A percentile compares a stretch with the other conserved stretches of the same genome.
Conservation (phyloP, 2,329 filamentous ascomycete species). For the Cercospora sp. region DNA sequence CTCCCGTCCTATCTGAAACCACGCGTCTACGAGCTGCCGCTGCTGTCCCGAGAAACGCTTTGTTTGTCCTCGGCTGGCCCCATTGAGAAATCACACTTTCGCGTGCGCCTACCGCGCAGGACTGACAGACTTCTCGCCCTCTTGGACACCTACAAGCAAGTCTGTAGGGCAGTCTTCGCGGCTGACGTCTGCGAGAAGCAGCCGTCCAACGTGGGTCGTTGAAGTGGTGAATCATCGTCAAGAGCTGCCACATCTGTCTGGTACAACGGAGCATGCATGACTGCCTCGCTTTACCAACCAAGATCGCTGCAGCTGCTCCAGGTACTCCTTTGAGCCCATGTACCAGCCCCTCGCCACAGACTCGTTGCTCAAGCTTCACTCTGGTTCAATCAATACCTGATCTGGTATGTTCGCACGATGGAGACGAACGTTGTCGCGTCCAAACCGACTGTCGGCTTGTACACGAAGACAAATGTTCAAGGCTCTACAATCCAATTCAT, state of each 20-base stretch:
- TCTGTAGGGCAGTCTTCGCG: neutral
- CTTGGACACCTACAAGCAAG: neutral
- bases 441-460: conserved; percentile 59
- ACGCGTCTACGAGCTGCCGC: conserved; percentile 4
- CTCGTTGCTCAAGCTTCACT: neutral
- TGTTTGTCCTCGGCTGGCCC: neutral
- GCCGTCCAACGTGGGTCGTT: neutral
- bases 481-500: conserved; percentile 76
- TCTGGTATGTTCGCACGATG: conserved; percentile 18
- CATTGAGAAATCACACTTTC: neutral
- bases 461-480: conserved; percentile 75
- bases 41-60: neutral
- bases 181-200: neutral
- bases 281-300: neutral
- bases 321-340: neutral
- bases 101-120: neutral
- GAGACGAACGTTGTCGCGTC: neutral
- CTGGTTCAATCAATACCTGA: neutral
- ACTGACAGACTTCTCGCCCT: neutral
- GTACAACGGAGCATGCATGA: neutral
- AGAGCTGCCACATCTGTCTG: neutral
- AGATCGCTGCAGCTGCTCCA: neutral
- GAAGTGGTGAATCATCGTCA: neutral
- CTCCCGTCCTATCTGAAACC: conserved; percentile 19
- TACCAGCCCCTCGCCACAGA: neutral